These are phyloP conservation scores for Neonectria sp. DNA, from an alignment of 2,329 filamentous ascomycete genomes.

Conservation along the genomic window DNA sequence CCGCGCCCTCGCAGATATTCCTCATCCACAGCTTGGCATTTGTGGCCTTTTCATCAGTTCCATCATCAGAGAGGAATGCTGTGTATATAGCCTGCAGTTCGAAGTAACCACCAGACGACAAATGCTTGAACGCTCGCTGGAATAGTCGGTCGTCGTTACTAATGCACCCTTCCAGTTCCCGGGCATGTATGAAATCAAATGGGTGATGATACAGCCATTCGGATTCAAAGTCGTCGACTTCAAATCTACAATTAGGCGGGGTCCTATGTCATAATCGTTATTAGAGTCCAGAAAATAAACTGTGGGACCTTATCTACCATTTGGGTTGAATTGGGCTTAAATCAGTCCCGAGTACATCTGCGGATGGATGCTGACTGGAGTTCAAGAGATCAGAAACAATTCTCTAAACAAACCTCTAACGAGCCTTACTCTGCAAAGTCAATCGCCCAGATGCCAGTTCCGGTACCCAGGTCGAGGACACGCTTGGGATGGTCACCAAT, in stretches of 20 bases:
- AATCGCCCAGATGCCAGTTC: constrained; percentile 28
- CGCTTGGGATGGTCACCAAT: constrained; percentile 14
- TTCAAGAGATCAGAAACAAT: neutral
- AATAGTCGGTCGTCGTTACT: neutral
- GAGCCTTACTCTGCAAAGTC: neutral
- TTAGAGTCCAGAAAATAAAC: neutral
- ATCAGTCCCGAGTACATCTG: neutral
- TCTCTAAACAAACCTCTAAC: neutral
- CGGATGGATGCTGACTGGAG: neutral
- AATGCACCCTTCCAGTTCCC: neutral
- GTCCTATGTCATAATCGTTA: neutral
- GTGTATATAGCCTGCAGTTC: neutral
- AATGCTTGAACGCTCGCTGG: neutral
- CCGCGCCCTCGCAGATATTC: constrained; percentile 23
- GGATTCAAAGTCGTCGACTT: constrained; percentile 6
- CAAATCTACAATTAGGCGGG: neutral
- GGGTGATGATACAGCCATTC: neutral
- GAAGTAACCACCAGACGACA: neutral
- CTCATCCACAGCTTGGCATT: constrained; percentile 23
- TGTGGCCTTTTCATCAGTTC: neutral
- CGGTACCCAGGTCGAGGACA: constrained; percentile 29
- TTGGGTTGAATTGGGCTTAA: neutral
- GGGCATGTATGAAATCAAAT: constrained; percentile 3
- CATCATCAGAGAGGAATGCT: neutral
- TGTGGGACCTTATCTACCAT: neutral